Evolutionary conservation across 352 stramenopile species (phyloP), one percentile per base, ranked within the genome.

Genomic region (Phytophthora citrophthora): DNA sequence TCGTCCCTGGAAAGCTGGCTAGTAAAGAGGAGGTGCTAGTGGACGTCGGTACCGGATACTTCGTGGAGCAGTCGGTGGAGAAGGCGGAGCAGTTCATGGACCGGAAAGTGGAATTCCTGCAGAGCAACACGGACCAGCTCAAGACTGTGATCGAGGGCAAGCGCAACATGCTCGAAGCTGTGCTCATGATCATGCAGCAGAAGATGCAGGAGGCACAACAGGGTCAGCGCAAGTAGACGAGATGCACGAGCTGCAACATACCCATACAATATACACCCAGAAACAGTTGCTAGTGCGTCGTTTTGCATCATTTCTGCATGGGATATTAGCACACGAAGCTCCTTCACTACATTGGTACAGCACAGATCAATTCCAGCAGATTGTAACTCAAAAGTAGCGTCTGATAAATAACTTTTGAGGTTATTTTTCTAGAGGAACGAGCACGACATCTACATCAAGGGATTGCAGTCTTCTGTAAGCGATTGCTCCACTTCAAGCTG

Each of bases 1-100:
- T 98, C 63, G 93, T 97, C 23, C 91, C 92, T 0, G 95, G 91
- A 16, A 96, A 78, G 54, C 80, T 98, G 27, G 68, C 81, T 31
- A 91, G 96, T 59, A 87, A 94, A 15, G 79, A 91, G 26, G 86
- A 95, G 43, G 80, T 98, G 41, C 79, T 98, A 34, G 92, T 98
- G 54, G 95, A 98, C 61, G 74, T 98, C n/a, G 95, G 95, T 27
- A 98, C 95, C 27, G 95, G 94, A 18, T 98, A 97, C 79, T 98
- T 97, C 73, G 87, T 96, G 24, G 90, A 98, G 77, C 96, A 98
- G 61, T 90, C 72, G 39, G 69, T 89, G 45, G 85, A 82, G n/a
- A 89, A 98, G 63, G 94, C 93, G 12, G 82, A 89, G 54, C 82
- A 81, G 41, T 97, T 98, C 64, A 89, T 98, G 79, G 90, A 98